Evolutionary conservation across 2,329 filamentous ascomycete genomes (phyloP).

Genomic region (Coniella lustricola): DNA sequence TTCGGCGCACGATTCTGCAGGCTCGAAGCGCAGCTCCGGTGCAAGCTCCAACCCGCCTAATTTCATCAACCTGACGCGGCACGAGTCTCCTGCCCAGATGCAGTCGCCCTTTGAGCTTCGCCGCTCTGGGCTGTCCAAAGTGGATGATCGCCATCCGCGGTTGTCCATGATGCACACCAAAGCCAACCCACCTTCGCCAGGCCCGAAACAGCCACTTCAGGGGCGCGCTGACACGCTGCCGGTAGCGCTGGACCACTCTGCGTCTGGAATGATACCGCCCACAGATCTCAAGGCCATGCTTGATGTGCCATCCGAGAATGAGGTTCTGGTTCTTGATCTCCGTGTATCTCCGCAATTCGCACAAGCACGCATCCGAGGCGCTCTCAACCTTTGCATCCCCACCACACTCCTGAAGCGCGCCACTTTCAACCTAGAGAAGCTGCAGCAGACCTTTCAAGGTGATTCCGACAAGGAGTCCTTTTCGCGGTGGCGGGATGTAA

Average conservation of each 20-base stretch:
- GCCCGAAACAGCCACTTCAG: conserved; percentile 25
- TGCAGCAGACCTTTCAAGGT: conserved; percentile 78
- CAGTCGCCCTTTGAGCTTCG: conserved; percentile 30
- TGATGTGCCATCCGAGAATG: conserved; percentile 29
- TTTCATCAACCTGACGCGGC: conserved; percentile 33
- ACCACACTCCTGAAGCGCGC: conserved; percentile 87
- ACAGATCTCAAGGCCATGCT: conserved; percentile 51
- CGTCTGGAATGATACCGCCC: conserved; percentile 45
- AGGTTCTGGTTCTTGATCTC: conserved; percentile 71
- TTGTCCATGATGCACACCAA: conserved; percentile 46
- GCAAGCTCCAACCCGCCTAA: conserved; percentile 36
- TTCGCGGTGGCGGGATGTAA: conserved; percentile 64
- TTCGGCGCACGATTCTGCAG: conserved; percentile 47
- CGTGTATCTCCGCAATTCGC: conserved; percentile 79
- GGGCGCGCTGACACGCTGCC: conserved; percentile 44
- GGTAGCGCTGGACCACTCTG: conserved; percentile 36
- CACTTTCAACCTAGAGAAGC: conserved; percentile 81
- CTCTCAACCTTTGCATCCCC: conserved; percentile 88
- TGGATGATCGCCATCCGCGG: conserved; percentile 46
- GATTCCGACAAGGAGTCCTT: conserved; percentile 66
- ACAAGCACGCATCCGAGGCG: conserved; percentile 66
- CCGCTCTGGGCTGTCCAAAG: conserved; percentile 29
- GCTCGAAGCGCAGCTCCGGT: conserved; percentile 47
- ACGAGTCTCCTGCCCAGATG: conserved; percentile 39
- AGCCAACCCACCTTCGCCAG: conserved; percentile 32